phyloP scores from a whole-genome alignment of 1,284 basidiomycete genomes.

The Ganoderma meredithae region DNA sequence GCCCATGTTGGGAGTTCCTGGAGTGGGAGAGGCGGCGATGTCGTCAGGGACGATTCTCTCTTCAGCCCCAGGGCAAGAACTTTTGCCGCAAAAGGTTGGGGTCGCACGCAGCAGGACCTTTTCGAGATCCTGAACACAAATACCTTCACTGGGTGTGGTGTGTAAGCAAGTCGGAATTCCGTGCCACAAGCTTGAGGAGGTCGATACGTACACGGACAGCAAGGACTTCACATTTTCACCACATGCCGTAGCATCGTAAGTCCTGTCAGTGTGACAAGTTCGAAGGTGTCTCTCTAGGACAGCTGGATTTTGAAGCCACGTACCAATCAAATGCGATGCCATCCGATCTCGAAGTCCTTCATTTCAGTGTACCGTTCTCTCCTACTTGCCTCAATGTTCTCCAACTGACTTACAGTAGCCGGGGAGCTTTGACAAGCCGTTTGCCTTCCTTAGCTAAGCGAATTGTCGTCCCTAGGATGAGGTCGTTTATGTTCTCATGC shows the following conservation, averaged over 20 bases:
- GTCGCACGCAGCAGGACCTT: constrained; percentile 22
- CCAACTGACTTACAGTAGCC: constrained; percentile 31
- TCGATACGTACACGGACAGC: constrained; percentile 30
- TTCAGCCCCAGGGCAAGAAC: constrained; percentile 11
- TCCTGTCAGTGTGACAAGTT: constrained; percentile 20
- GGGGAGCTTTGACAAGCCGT: constrained; percentile 32
- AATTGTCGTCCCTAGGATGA: constrained; percentile 27
- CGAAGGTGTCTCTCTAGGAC: too few species aligned
- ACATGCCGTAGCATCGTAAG: constrained; percentile 28
- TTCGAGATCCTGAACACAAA: constrained; percentile 23
- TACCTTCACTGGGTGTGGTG: constrained; percentile 22
- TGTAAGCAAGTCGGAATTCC: not conserved
- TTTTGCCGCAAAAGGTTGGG: not conserved
- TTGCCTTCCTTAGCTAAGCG: constrained; percentile 32
- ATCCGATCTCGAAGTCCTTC: constrained; percentile 24
- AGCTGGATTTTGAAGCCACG: not conserved
- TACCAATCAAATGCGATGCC: constrained; percentile 37
- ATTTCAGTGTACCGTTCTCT: constrained; percentile 10
- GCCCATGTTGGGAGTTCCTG: constrained; percentile 5
- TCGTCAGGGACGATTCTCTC: not conserved
- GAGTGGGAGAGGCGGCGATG: not conserved
- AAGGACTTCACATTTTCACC: constrained; percentile 25
- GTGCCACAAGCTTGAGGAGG: not conserved
- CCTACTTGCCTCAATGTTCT: not conserved
- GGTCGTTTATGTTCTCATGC: constrained; percentile 29